These are phyloP conservation scores for Fusarium pseudoanthophilum DNA, from an alignment of 2,329 filamentous ascomycete species.

Conservation along the genomic window DNA sequence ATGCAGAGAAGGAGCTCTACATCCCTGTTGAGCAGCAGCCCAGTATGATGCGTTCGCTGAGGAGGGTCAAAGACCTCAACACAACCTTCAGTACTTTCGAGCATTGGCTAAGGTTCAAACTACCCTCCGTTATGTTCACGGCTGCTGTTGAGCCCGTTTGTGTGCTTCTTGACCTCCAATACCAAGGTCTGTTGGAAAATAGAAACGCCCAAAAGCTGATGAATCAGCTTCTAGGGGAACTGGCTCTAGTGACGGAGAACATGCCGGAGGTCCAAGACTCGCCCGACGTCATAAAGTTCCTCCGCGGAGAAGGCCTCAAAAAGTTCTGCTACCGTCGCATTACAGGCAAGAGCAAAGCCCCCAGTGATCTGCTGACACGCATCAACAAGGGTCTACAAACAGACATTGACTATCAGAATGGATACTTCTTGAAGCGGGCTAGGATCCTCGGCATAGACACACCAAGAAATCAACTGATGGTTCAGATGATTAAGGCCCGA, in stretches of 20 bases:
- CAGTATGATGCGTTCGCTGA: slow-evolving; percentile 40
- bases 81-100: slow-evolving; percentile 44
- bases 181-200: slow-evolving; percentile 77
- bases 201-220: slow-evolving; percentile 72
- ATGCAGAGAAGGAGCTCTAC: slow-evolving; percentile 26
- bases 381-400: slow-evolving; percentile 70
- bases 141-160: slow-evolving; percentile 84
- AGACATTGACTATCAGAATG: slow-evolving; percentile 87
- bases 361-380: slow-evolving; percentile 75
- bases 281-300: slow-evolving; percentile 64
- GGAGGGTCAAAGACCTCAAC: slow-evolving; percentile 36
- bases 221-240: slow-evolving; percentile 78
- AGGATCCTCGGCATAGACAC: slow-evolving; percentile 77
- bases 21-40: slow-evolving; percentile 31
- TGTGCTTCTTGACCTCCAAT: slow-evolving; percentile 79
- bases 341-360: slow-evolving; percentile 57
- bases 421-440: slow-evolving; percentile 83
- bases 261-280: slow-evolving; percentile 78
- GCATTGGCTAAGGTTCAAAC: slow-evolving; percentile 74
- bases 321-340: slow-evolving; percentile 61
- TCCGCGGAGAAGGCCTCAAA: slow-evolving; percentile 70
- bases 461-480: slow-evolving; percentile 77
- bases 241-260: slow-evolving; percentile 74
- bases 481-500: slow-evolving; percentile 79
- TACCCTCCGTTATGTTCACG: slow-evolving; percentile 81